Conservation (phyloP, 2,329 filamentous ascomycete genomes). For the Penicillium sp. region DNA sequence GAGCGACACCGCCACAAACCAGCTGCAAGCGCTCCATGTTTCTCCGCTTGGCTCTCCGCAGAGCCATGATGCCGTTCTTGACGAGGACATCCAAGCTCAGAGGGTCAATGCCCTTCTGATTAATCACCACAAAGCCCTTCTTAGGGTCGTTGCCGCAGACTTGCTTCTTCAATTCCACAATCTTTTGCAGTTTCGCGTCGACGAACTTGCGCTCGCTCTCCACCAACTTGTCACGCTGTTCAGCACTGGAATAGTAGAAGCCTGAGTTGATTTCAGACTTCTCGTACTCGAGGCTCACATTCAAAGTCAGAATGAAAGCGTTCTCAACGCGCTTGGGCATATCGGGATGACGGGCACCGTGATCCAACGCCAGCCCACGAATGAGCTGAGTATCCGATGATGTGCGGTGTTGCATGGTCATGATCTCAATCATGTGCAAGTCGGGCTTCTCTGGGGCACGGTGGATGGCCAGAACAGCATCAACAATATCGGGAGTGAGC, state of each 20-base stretch:
- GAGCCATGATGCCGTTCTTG: slow-evolving; percentile 95
- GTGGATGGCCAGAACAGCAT: slow-evolving; percentile 93
- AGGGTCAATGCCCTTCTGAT: slow-evolving; percentile 98
- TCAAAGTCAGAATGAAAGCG: slow-evolving; percentile 88
- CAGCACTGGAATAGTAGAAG: slow-evolving; percentile 96
- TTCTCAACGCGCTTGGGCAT: slow-evolving; percentile 98
- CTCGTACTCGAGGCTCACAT: slow-evolving; percentile 96
- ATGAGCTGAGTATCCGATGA: slow-evolving; percentile 96
- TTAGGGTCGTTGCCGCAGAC: slow-evolving; percentile 88
- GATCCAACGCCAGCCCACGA: slow-evolving; percentile 83
- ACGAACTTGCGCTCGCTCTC: slow-evolving; percentile 95
- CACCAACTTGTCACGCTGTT: slow-evolving; percentile 95
- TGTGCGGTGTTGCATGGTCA: slow-evolving; percentile 99
- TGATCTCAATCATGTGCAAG: slow-evolving; percentile 98
- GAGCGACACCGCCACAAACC: slow-evolving; percentile 80
- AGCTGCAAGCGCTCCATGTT: slow-evolving; percentile 99
- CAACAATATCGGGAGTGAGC: slow-evolving; percentile 90
- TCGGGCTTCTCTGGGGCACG: slow-evolving; percentile 85
- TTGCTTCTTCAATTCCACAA: slow-evolving; percentile 95
- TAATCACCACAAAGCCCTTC: slow-evolving; percentile 96
- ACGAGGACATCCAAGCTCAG: slow-evolving; percentile 91
- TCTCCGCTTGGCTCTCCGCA: slow-evolving; percentile 89
- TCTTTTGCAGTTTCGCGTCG: slow-evolving; percentile 93
- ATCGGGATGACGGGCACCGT: slow-evolving; percentile 92
- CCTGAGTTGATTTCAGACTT: slow-evolving; percentile 99